phyloP scores from a whole-genome alignment of 805 yeast species.

The Candida nitratophila region DNA sequence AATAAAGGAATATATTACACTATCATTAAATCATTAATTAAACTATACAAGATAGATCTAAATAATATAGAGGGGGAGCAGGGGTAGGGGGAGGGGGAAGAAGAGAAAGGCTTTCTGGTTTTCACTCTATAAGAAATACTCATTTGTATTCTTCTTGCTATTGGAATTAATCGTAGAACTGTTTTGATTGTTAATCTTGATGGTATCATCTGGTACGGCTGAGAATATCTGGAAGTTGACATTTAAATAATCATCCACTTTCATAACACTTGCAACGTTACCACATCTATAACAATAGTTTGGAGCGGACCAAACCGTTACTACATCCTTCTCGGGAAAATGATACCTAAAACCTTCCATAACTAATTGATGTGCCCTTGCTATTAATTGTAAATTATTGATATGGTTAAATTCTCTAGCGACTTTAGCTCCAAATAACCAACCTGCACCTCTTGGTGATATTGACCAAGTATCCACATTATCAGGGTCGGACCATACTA shows the following conservation, averaged over 20 bases:
- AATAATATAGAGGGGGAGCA: background rate
- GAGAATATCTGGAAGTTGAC: constrained; percentile 91
- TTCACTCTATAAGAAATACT: constrained; percentile 29
- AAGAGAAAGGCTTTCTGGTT: too few species aligned
- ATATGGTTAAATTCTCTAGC: constrained; percentile 95
- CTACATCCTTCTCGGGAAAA: constrained; percentile 93
- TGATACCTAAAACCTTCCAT: constrained; percentile 98
- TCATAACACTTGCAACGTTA: constrained; percentile 97
- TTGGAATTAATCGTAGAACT: constrained; percentile 6
- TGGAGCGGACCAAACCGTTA: constrained; percentile 97
- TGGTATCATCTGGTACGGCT: constrained; percentile 84
- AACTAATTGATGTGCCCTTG: constrained; percentile 95
- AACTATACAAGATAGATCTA: background rate
- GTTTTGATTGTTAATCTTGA: constrained; percentile 25
- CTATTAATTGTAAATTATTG: constrained; percentile 79
- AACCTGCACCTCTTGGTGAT: constrained; percentile 97
- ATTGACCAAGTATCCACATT: constrained; percentile 98
- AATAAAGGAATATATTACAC: background rate
- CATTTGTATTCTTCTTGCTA: constrained; percentile 29
- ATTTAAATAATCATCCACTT: constrained; percentile 76
- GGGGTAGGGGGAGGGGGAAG: background rate
- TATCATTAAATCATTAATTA: background rate
- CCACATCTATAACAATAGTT: constrained; percentile 97
- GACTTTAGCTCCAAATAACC: constrained; percentile 92
- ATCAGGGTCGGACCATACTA: constrained; percentile 98